These are phyloP conservation scores for Trichoderma harzianum DNA, from an alignment of 2,329 filamentous ascomycete species.

Conservation along the genomic window DNA sequence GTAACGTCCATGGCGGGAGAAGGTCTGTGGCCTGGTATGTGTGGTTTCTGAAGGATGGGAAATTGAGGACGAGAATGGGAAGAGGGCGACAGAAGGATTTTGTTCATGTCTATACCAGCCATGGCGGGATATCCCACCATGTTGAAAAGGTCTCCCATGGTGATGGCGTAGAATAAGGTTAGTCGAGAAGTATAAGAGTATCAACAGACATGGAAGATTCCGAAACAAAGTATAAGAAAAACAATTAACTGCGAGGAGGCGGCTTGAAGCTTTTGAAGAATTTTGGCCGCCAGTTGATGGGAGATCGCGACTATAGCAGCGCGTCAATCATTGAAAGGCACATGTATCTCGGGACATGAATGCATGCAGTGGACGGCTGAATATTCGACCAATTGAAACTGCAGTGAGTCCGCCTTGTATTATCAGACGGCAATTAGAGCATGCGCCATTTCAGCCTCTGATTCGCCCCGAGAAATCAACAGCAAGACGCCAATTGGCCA, in stretches of 20 bases:
- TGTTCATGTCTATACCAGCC: not conserved
- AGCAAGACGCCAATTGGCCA: not conserved
- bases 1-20: slow-evolving; percentile 16
- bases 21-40: not conserved
- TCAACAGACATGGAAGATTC: not conserved
- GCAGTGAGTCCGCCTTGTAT: not conserved
- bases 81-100: not conserved
- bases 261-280: not conserved
- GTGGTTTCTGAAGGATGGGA: not conserved
- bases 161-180: not conserved
- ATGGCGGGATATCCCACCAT: not conserved
- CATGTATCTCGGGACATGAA: not conserved
- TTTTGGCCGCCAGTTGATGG: not conserved
- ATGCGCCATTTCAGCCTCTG: not conserved
- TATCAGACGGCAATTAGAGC: not conserved
- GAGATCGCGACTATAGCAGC: not conserved
- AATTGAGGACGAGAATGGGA: not conserved
- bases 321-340: not conserved
- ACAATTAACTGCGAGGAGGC: not conserved
- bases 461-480: not conserved
- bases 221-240: not conserved
- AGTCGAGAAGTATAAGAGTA: not conserved
- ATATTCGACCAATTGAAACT: not conserved
- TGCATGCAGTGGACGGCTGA: not conserved
- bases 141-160: not conserved